A percentile compares a stretch with the other conserved stretches of the same genome.
Conservation (phyloP, 2,329 filamentous ascomycete genomes). For the Exophiala alcalophila region DNA sequence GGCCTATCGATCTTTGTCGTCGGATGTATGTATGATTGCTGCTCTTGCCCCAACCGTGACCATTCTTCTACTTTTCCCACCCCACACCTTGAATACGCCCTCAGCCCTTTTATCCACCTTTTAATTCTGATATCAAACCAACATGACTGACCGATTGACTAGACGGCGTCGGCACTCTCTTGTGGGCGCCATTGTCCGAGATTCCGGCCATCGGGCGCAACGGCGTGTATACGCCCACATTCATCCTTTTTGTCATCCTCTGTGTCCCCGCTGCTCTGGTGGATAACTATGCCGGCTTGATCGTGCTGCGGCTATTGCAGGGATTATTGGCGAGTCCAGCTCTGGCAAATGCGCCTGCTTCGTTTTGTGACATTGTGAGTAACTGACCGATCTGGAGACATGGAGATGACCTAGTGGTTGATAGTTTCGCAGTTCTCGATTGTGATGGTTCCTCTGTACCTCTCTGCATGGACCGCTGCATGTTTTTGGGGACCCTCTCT, state of each 20-base stretch:
- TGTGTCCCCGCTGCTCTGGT: slow-evolving; percentile 64
- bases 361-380: slow-evolving; percentile 39
- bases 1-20: slow-evolving; percentile 29
- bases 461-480: slow-evolving; percentile 57
- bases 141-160: no score
- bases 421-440: slow-evolving; percentile 43
- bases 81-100: no score
- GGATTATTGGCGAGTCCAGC: slow-evolving; percentile 66
- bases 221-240: slow-evolving; percentile 64
- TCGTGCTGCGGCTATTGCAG: slow-evolving; percentile 62
- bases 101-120: no score
- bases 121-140: no score
- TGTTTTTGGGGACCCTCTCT: slow-evolving; percentile 50
- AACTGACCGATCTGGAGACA: neutral
- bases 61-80: no score
- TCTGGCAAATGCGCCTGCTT: slow-evolving; percentile 56
- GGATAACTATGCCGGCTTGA: slow-evolving; percentile 60
- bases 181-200: slow-evolving; percentile 63
- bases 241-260: slow-evolving; percentile 66
- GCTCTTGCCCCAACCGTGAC: neutral
- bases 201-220: slow-evolving; percentile 66
- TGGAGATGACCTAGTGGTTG: neutral
- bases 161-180: slow-evolving; percentile 26
- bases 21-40: slow-evolving; percentile 43
- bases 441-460: slow-evolving; percentile 55